These are phyloP conservation scores for Parathielavia hyrcaniae DNA, from an alignment of 495 filamentous ascomycete genomes.

Conservation along the genomic window DNA sequence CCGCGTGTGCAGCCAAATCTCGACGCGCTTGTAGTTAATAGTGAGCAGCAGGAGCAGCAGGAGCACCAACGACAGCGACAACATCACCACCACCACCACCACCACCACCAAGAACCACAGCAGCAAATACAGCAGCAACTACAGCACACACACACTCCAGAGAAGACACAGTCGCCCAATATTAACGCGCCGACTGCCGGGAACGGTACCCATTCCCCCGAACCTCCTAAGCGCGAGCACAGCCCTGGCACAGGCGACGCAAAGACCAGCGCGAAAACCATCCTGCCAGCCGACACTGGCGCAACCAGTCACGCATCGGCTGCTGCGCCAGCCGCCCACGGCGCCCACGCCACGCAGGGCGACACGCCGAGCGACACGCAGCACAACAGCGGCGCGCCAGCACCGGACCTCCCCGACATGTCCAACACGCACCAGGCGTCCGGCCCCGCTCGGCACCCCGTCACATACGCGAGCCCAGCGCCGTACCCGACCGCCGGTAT, in stretches of 20 bases:
- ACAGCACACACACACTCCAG: slow-evolving; percentile 4
- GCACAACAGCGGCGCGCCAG: slow-evolving; percentile 27
- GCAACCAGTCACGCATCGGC: slow-evolving; percentile 18
- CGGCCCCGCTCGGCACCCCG: slow-evolving; percentile 43
- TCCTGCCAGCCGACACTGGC: slow-evolving; percentile 17
- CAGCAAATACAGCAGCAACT: slow-evolving; percentile 13
- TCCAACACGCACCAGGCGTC: slow-evolving; percentile 43
- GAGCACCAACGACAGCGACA: slow-evolving; percentile 17
- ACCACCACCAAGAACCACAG: slow-evolving; percentile 3
- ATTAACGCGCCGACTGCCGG: slow-evolving; percentile 6
- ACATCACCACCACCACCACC: slow-evolving; percentile 13
- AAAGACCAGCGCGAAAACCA: slow-evolving; percentile 17
- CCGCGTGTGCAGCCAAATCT: slow-evolving; percentile 22
- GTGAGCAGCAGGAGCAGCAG: slow-evolving; percentile 11
- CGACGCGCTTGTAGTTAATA: slow-evolving; percentile 21
- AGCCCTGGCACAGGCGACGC: slow-evolving; percentile 17
- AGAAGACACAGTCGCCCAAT: background rate
- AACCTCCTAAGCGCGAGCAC: slow-evolving; percentile 16
- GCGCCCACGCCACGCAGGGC: slow-evolving; percentile 6
- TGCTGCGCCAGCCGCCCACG: slow-evolving; percentile 6
- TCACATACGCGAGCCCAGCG: slow-evolving; percentile 51
- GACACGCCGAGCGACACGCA: slow-evolving; percentile 18
- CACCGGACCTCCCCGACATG: slow-evolving; percentile 35
- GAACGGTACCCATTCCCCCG: slow-evolving; percentile 12
- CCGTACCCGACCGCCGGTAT: slow-evolving; percentile 49